Percentiles rank a stretch among this genome's conserved stretches.
phyloP scores from a whole-genome alignment of 2,329 filamentous ascomycete genomes.

The Clonostachys rhizophaga region DNA sequence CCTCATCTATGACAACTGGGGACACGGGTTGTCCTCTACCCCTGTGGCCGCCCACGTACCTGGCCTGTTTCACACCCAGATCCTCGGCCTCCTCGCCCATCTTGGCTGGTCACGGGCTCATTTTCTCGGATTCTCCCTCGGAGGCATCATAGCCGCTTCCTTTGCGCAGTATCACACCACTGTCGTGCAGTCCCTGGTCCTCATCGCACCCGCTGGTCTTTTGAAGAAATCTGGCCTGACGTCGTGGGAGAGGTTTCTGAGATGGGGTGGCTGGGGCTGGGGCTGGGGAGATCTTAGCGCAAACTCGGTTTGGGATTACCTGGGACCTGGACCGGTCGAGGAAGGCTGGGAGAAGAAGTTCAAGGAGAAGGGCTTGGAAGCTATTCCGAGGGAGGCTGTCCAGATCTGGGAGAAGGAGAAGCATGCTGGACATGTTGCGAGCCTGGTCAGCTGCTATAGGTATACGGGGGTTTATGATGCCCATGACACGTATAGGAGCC shows the following conservation, averaged over 20 bases:
- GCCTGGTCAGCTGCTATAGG: constrained; percentile 38
- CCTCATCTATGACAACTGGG: constrained; percentile 44
- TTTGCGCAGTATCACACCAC: constrained; percentile 24
- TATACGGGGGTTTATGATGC: constrained; percentile 36
- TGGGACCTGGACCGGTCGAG: constrained; percentile 38
- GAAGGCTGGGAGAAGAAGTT: constrained; percentile 37
- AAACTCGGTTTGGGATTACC: constrained; percentile 25
- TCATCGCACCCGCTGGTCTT: constrained; percentile 44
- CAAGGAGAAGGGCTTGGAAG: constrained; percentile 33
- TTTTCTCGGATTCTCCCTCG: constrained; percentile 45
- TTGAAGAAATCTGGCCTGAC: constrained; percentile 18
- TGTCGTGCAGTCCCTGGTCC: constrained; percentile 22
- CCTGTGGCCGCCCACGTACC: constrained; percentile 33
- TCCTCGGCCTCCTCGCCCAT: constrained; percentile 29
- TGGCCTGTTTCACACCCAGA: constrained; percentile 31
- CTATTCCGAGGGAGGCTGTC: constrained; percentile 13
- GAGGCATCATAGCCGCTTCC: constrained; percentile 28
- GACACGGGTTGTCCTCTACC: constrained; percentile 46
- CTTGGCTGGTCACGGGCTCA: constrained; percentile 36
- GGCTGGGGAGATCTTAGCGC: constrained; percentile 11
- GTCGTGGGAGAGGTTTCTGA: constrained; percentile 12
- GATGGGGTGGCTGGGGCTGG: constrained; percentile 18
- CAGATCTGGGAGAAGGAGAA: constrained; percentile 43
- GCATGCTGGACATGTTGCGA: constrained; percentile 37
- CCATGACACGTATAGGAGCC: constrained; percentile 11